Evolutionary conservation across 1,139 yeast species (phyloP), one percentile per base, ranked within the genome.

Genomic region (Torulaspora globosa): DNA sequence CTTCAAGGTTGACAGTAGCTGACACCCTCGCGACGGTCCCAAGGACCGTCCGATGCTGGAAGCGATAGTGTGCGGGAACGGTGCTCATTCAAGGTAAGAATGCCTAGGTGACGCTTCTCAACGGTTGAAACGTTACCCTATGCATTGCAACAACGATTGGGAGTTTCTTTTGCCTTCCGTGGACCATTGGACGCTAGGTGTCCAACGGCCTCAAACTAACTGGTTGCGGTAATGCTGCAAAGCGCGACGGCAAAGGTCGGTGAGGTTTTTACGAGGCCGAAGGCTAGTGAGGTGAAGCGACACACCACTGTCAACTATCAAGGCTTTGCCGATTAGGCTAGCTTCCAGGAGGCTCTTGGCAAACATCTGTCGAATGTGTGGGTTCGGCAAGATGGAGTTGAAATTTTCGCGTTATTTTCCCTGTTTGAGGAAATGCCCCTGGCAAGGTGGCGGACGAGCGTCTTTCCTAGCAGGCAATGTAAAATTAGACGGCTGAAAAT

Each of bases 91-190:
- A 23, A 32, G 42, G 36, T 39, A 31, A 23, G 42, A 39, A 39
- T 30, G 42, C 42, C 34, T 18, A 39, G 21, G 36, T 31, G 36
- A 19, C 36, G 31, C 24, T 32, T 24, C 23, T 33, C 42, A 30
- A 31, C 32, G 26, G 28, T 30, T 39, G 42, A 39, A 39, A 39
- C 42, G 46, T 43, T 43, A 43, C 46, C 46, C 46, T 31, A 24
- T 36, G 24, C 21, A 14, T 30, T n/a, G 14, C 26, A 19, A 16
- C 31, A 19, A 26, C 21, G 27, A 24, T 31, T 24, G 21, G 39
- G 26, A 35, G 36, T 31, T 42, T 32, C 45, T 36, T 37, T 42
- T 42, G 36, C 40, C 24, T 21, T 37, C 32, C 24, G 19, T 16
- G 12, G 29, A 26, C 29, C 12, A 11, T 26, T 26, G 29, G 24